These are phyloP conservation scores for Tricholoma saponaceum DNA, from an alignment of 768 basidiomycete genomes.

Conservation along the genomic window DNA sequence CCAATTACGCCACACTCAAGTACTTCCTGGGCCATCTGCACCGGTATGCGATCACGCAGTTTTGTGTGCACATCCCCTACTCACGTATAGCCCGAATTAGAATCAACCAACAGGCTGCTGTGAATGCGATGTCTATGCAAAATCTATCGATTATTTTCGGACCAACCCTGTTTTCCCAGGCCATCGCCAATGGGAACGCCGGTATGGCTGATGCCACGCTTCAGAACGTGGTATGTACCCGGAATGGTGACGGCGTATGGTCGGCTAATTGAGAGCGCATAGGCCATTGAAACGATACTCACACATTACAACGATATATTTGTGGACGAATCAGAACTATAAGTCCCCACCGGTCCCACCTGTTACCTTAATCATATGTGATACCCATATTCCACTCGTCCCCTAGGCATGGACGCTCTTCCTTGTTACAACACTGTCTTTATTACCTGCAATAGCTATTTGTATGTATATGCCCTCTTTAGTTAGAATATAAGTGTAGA, in stretches of 20 bases:
- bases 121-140: conserved; percentile 90
- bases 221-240: conserved; percentile 60
- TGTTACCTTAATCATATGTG: conserved; percentile 2
- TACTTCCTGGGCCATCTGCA: conserved; percentile 93
- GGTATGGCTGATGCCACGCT: conserved; percentile 67
- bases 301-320: conserved; percentile 96
- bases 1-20: conserved; percentile 98
- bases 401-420: conserved; percentile 23
- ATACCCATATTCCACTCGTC: conserved; percentile 13
- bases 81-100: conserved; percentile 31
- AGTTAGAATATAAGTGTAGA: conserved; percentile 4
- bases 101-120: conserved; percentile 66
- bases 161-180: conserved; percentile 89
- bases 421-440: conserved; percentile 8
- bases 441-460: conserved; percentile 5
- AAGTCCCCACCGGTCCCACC: conserved; percentile 4
- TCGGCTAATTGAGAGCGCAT: conserved; percentile 11
- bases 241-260: conserved; percentile 2
- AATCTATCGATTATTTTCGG: conserved; percentile 97
- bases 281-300: conserved; percentile 96
- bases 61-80: background rate
- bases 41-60: conserved; percentile 45
- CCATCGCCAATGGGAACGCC: conserved; percentile 47
- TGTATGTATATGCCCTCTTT: conserved; percentile 3
- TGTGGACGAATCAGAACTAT: conserved; percentile 74